Conservation (phyloP, 352 stramenopile species). For the Globisporangium nunn region DNA sequence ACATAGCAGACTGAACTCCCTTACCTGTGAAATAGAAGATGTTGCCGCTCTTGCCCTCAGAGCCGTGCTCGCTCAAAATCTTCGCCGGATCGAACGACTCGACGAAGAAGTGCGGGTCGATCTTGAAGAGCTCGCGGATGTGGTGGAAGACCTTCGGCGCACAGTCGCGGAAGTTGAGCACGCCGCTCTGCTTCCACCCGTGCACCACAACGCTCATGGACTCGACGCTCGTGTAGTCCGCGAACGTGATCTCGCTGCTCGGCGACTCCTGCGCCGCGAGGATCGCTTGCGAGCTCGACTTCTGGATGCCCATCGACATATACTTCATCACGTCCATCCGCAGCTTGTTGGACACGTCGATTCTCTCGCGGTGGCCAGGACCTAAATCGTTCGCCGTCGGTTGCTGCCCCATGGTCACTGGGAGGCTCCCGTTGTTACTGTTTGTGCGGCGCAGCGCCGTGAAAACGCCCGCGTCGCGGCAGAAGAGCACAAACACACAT, state of each 20-base stretch:
- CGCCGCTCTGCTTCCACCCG: slow-evolving; percentile 37
- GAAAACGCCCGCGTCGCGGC: slow-evolving; percentile 61
- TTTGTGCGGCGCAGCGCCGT: slow-evolving; percentile 18
- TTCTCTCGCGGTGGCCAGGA: slow-evolving; percentile 18
- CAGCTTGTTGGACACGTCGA: slow-evolving; percentile 76
- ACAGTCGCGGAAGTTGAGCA: slow-evolving; percentile 69
- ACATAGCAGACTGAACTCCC: neutral
- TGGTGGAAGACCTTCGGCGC: slow-evolving; percentile 74
- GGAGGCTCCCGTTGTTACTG: slow-evolving; percentile 5
- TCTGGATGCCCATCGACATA: slow-evolving; percentile 77
- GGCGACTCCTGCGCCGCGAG: slow-evolving; percentile 18
- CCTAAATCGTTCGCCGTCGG: slow-evolving; percentile 8
- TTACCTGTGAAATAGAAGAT: slow-evolving; percentile 83
- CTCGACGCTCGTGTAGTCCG: slow-evolving; percentile 67
- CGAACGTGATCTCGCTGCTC: slow-evolving; percentile 31
- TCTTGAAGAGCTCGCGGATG: slow-evolving; percentile 69
- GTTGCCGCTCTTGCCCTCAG: slow-evolving; percentile 81
- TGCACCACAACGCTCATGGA: slow-evolving; percentile 70
- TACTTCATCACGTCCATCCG: slow-evolving; percentile 85
- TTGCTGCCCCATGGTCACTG: slow-evolving; percentile 16
- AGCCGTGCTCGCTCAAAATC: slow-evolving; percentile 73
- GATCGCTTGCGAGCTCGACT: slow-evolving; percentile 56
- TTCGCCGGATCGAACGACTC: slow-evolving; percentile 66
- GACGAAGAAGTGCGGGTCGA: slow-evolving; percentile 61
- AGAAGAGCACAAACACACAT: slow-evolving; percentile 69